phyloP scores from a whole-genome alignment of 2,329 filamentous ascomycete species.

The Fusarium caatingaense region DNA sequence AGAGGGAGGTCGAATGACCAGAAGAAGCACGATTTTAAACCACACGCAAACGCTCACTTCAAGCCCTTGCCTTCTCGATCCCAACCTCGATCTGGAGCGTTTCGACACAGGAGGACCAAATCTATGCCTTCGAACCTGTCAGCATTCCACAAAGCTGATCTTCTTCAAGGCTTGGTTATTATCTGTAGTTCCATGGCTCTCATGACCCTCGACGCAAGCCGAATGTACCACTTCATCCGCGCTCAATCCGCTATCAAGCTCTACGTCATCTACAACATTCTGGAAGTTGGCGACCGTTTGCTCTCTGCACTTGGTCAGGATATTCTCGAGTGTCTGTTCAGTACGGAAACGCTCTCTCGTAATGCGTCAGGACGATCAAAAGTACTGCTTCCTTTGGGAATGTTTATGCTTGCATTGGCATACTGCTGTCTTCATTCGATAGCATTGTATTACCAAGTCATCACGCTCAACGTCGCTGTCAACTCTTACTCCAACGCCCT shows the following conservation, averaged over 20 bases:
- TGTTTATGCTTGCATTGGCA: slow-evolving; percentile 86
- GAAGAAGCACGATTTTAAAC: slow-evolving; percentile 13
- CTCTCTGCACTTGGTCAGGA: slow-evolving; percentile 94
- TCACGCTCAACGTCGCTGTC: slow-evolving; percentile 96
- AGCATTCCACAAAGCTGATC: slow-evolving; percentile 92
- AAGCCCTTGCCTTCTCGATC: slow-evolving; percentile 34
- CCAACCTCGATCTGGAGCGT: slow-evolving; percentile 51
- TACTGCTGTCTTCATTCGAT: slow-evolving; percentile 92
- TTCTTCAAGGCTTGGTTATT: slow-evolving; percentile 90
- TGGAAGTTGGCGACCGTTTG: slow-evolving; percentile 91
- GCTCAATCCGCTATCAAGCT: slow-evolving; percentile 97
- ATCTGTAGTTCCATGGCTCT: slow-evolving; percentile 85
- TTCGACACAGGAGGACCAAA: slow-evolving; percentile 78
- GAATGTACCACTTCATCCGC: slow-evolving; percentile 98
- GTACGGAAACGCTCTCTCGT: slow-evolving; percentile 88
- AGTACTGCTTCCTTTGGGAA: slow-evolving; percentile 85
- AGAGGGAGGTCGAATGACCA: slow-evolving; percentile 34
- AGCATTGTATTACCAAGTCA: slow-evolving; percentile 95
- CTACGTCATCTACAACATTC: slow-evolving; percentile 98
- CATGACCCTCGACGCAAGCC: slow-evolving; percentile 92
- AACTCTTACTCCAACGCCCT: slow-evolving; percentile 98
- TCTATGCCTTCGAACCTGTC: slow-evolving; percentile 87
- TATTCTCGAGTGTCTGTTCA: slow-evolving; percentile 95
- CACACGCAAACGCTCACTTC: slow-evolving; percentile 29
- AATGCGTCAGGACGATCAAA: slow-evolving; percentile 91